phyloP scores from a whole-genome alignment of 129 eudicot genomes.

The Rutidosis leptorrhynchoides region DNA sequence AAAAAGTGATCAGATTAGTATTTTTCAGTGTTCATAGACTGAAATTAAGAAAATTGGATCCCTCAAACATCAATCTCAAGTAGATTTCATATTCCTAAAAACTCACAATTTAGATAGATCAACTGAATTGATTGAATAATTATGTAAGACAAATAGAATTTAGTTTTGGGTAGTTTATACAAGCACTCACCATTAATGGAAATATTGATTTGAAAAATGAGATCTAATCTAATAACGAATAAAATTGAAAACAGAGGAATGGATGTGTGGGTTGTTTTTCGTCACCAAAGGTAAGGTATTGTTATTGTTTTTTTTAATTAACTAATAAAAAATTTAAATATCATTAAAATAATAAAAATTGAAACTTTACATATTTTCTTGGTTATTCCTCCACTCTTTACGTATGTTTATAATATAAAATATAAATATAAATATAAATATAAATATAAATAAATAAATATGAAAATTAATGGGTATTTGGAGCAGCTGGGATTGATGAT shows the following conservation, averaged over 20 bases:
- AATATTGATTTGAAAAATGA: constrained; percentile 17
- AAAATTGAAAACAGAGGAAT: constrained; percentile 22
- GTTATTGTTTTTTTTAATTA: constrained; percentile 15
- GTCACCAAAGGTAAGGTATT: constrained; percentile 42
- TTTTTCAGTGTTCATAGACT: constrained; percentile 31
- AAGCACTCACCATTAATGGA: constrained; percentile 28
- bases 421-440: constrained; percentile 17
- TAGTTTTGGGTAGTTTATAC: background rate
- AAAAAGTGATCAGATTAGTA: constrained; percentile 33
- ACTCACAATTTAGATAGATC: constrained; percentile 33
- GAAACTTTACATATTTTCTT: constrained; percentile 27
- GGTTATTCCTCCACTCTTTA: constrained; percentile 50
- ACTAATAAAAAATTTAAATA: background rate
- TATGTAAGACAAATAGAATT: background rate
- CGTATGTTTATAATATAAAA: constrained; percentile 10
- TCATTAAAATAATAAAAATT: background rate
- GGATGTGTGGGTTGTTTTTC: constrained; percentile 18
- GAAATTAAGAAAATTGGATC: constrained; percentile 34
- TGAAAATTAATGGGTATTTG: constrained; percentile 42
- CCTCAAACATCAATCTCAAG: constrained; percentile 35
- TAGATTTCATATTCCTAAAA: constrained; percentile 29
- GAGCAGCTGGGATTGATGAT: constrained; percentile 38
- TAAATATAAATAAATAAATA: no score
- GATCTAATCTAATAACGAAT: constrained; percentile 2
- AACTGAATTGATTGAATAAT: constrained; percentile 7